Base-by-base conservation (phyloP, 257 asterid species). In the Plantago major region DNA sequence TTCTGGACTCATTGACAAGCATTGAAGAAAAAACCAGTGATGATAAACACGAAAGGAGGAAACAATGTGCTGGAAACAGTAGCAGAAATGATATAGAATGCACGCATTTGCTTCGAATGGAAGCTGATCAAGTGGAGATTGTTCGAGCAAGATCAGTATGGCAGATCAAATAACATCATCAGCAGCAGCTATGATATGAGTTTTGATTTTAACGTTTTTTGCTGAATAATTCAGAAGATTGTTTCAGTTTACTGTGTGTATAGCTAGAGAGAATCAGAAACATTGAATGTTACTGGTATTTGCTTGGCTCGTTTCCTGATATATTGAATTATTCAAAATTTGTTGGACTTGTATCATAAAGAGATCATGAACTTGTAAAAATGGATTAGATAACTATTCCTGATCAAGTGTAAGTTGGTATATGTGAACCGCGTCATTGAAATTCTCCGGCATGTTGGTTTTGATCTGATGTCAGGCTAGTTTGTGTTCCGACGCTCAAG, bases 71-170 rank as follows among this genome's bases (percentile, higher is more conserved):
- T 28, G 61, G 68, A 30, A 10, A 63, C 2, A 64, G 51, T 48
- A 61, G 48, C 48, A 55, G 13, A 10, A 59, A 73, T 19, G 76
- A 69, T 65, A 67, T 78, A 50, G 78, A 76, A 65, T 83, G 93
- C 76, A 85, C 95, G 0, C 90, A 85, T 75, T 64, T 88, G 81
- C 89, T 88, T 33, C 95, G 95, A 4, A 85, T 88, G 96, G 93
- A 81, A 72, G 81, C 68, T 5, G 88, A 75, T 63, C 73, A 78
- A 3, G 87, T 81, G 9, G 96, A 85, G 71, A 82, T 88, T 1
- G 86, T 88, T 44, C 79, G 95, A 56, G 96, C 96, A 10, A 85
- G 96, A 78, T 73, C 96, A 11, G 60, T 83, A 46, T 88, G 96
- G 96, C 75, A 77, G 42, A 61, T 22, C 61, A 84, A 85, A 49